A percentile compares a stretch with the other conserved stretches of the same genome.
These are phyloP conservation scores for Vigna trinervia DNA, from an alignment of 306 rosid genomes.

Conservation along the genomic window DNA sequence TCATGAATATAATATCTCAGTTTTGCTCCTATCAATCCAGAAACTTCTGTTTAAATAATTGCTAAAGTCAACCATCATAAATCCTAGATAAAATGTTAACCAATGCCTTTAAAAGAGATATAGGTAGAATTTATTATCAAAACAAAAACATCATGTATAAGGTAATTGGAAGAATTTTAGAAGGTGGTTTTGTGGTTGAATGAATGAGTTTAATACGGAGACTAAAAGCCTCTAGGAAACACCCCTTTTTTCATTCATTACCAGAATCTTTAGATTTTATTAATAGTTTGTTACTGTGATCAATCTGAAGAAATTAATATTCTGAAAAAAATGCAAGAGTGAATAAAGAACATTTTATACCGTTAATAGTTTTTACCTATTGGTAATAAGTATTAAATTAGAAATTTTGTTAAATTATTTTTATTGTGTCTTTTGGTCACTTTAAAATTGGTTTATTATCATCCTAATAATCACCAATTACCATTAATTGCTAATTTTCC, in stretches of 20 bases:
- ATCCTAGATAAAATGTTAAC: not conserved
- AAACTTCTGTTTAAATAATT: constrained; percentile 1
- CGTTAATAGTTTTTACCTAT: not conserved
- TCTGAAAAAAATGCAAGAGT: not conserved
- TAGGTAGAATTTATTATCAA: not conserved
- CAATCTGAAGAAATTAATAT: not conserved
- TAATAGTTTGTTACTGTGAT: constrained; percentile 5
- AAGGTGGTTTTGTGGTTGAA: too few species aligned
- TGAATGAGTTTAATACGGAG: too few species aligned
- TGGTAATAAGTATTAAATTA: not conserved
- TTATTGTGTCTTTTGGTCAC: not conserved
- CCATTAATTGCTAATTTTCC: not conserved
- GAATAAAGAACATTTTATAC: not conserved
- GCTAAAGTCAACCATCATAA: constrained; percentile 13
- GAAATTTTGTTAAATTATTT: not conserved
- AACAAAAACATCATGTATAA: not conserved
- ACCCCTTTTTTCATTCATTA: not conserved
- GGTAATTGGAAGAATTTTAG: not conserved
- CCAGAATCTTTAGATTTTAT: constrained; percentile 4
- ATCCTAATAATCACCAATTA: not conserved
- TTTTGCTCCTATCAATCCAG: constrained; percentile 23
- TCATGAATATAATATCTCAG: not conserved
- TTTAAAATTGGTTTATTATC: too few species aligned
- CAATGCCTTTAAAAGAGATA: not conserved
- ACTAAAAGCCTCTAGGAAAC: too few species aligned